phyloP scores from a whole-genome alignment of 139 green algal species.

The Dunaliella sp. region DNA sequence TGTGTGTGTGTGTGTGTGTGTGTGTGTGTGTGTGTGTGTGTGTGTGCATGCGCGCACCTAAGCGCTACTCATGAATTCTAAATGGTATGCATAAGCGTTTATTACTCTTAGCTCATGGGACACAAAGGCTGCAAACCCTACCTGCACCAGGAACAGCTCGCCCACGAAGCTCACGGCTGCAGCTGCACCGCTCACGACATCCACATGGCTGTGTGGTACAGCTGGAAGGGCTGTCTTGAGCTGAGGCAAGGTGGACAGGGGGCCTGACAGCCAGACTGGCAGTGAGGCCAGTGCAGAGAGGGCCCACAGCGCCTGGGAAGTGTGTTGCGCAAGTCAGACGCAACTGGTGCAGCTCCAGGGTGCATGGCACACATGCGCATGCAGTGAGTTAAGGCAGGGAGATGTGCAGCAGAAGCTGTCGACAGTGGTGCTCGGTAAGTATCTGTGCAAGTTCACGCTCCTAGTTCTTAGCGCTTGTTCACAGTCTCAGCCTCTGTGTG shows the following conservation, averaged over 20 bases:
- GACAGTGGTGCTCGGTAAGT: too few relatives aligned
- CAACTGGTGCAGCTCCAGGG: too few relatives aligned
- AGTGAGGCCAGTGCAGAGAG: not conserved
- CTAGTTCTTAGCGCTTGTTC: too few relatives aligned
- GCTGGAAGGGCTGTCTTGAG: conserved; percentile 6
- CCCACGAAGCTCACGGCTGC: conserved; percentile 33
- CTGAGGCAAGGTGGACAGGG: conserved; percentile 9
- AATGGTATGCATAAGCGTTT: too few relatives aligned
- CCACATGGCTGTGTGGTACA: conserved; percentile 35
- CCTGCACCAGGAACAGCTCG: conserved; percentile 45
- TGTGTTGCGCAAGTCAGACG: too few relatives aligned
- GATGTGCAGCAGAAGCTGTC: too few relatives aligned
- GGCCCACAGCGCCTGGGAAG: conserved; percentile 30
- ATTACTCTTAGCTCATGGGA: too few relatives aligned
- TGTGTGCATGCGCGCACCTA: not conserved
- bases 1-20: not conserved
- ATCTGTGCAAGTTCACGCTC: too few relatives aligned
- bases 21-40: not conserved
- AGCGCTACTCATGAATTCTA: not conserved
- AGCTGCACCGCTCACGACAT: conserved; percentile 35
- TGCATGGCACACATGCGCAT: too few relatives aligned
- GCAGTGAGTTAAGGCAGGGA: too few relatives aligned
- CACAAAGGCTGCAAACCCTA: not conserved
- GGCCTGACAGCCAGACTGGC: conserved; percentile 3
- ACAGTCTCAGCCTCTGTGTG: too few relatives aligned